Conservation (phyloP, 176 grass and related monocot species). For the Pontederia paniculata region DNA sequence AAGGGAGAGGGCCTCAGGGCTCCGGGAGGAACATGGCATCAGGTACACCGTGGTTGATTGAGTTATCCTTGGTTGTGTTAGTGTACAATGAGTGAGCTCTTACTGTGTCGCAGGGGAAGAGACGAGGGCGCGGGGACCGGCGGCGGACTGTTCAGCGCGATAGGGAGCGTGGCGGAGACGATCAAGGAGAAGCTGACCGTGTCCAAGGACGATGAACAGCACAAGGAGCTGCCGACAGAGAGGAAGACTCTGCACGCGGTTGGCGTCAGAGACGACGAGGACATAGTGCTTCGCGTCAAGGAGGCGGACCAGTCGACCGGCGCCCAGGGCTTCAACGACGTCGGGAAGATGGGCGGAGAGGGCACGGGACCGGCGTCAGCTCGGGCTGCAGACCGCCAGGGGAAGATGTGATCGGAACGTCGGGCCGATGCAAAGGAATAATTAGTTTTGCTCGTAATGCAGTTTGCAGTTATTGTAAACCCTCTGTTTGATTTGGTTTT, state of each 20-base stretch:
- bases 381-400: not conserved
- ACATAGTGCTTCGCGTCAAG: conserved; percentile 19
- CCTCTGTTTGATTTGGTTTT: no score
- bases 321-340: conserved; percentile 15
- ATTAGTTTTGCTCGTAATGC: no score
- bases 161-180: conserved; percentile 13
- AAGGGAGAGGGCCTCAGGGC: not conserved
- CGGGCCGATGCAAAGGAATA: no score
- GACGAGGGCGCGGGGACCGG: conserved; percentile 9
- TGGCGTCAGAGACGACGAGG: not conserved
- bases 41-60: no score
- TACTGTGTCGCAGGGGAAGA: not conserved
- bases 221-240: not conserved
- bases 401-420: not conserved
- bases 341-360: conserved; percentile 18
- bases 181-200: conserved; percentile 19
- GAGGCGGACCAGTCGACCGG: conserved; percentile 25
- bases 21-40: not conserved
- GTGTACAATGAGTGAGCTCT: no score
- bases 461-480: no score
- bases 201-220: conserved; percentile 6
- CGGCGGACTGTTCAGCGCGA: not conserved
- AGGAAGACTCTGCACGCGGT: not conserved
- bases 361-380: not conserved
- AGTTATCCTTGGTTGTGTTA: no score